phyloP scores from a whole-genome alignment of 164 flowering plant species.

The Kingdonia uniflora region DNA sequence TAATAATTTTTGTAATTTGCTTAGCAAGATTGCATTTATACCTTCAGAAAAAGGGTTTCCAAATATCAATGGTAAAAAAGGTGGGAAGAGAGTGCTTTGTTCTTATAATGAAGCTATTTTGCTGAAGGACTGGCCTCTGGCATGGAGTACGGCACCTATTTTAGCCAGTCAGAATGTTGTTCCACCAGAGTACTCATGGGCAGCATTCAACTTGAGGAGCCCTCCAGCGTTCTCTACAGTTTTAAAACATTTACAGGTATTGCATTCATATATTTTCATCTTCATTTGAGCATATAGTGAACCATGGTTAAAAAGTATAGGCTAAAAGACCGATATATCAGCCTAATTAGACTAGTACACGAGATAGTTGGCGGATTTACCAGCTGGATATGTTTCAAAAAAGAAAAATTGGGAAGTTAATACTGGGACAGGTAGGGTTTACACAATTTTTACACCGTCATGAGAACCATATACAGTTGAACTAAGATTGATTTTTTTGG shows the following conservation, averaged over 20 bases:
- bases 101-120: slow-evolving; percentile 76
- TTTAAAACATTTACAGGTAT: slow-evolving; percentile 80
- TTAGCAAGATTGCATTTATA: slow-evolving; percentile 74
- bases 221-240: slow-evolving; percentile 79
- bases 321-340: too few species aligned
- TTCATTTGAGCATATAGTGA: background rate
- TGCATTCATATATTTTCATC: slow-evolving; percentile 1
- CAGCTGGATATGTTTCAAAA: too few species aligned
- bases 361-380: too few species aligned
- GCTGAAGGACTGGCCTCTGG: slow-evolving; percentile 91
- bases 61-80: slow-evolving; percentile 52
- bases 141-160: slow-evolving; percentile 88
- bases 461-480: too few species aligned
- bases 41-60: slow-evolving; percentile 90
- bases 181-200: slow-evolving; percentile 97
- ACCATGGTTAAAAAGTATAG: too few species aligned
- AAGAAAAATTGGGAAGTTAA: too few species aligned
- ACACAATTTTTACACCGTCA: too few species aligned
- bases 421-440: too few species aligned
- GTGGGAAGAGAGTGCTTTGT: slow-evolving; percentile 72
- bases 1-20: slow-evolving; percentile 63
- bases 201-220: slow-evolving; percentile 71
- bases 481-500: too few species aligned
- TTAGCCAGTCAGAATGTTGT: slow-evolving; percentile 48
- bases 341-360: too few species aligned